Conservation (phyloP, 1,139 yeast species). For the Scheffersomyces titani region DNA sequence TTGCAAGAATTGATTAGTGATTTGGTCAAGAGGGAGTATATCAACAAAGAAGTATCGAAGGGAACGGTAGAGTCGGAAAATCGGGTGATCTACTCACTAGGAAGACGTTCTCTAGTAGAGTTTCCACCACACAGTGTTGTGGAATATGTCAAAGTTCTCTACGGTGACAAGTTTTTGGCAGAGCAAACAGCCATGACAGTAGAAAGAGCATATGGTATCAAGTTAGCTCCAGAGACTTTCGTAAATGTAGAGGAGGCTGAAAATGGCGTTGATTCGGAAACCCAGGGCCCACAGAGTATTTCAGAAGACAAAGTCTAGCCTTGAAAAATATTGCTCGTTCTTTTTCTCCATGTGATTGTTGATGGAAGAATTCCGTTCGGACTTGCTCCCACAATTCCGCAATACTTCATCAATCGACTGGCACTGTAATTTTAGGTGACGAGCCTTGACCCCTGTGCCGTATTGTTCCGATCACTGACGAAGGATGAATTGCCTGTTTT, state of each 20-base stretch:
- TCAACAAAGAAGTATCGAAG: constrained; percentile 18
- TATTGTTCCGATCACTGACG: not conserved
- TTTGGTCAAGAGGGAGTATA: constrained; percentile 34
- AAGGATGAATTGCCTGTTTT: not conserved
- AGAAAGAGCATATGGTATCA: constrained; percentile 25
- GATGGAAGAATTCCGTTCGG: not conserved
- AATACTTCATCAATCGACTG: no score
- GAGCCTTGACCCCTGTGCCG: not conserved
- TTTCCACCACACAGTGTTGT: constrained; percentile 32
- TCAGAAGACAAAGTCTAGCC: not conserved
- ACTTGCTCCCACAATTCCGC: not conserved
- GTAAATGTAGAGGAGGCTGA: not conserved
- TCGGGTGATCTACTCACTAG: constrained; percentile 29
- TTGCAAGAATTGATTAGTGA: constrained; percentile 29
- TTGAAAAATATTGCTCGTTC: not conserved
- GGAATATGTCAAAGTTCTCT: constrained; percentile 26
- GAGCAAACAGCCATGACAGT: constrained; percentile 27
- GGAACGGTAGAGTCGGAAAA: constrained; percentile 16
- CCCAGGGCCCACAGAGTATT: not conserved
- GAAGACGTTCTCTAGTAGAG: constrained; percentile 36
- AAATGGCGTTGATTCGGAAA: not conserved
- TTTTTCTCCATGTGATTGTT: not conserved
- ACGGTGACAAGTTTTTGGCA: constrained; percentile 27
- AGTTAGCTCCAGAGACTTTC: not conserved
- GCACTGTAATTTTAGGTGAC: no score